Conservation (phyloP, 2,329 filamentous ascomycete species). For the Nemania sp. region DNA sequence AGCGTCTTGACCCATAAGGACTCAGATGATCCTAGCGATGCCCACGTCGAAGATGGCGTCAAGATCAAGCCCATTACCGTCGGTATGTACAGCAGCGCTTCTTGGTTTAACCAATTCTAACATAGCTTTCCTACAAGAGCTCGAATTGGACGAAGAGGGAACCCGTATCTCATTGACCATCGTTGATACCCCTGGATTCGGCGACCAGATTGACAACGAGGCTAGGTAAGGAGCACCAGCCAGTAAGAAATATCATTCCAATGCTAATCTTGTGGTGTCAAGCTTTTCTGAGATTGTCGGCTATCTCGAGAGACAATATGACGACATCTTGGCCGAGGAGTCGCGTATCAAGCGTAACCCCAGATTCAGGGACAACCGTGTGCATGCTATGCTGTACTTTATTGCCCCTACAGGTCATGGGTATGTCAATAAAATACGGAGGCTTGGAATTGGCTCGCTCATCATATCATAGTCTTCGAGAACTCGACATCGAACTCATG, state of each 20-base stretch:
- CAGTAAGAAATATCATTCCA: not conserved
- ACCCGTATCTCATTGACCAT: slow-evolving; percentile 98
- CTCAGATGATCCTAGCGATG: slow-evolving; percentile 83
- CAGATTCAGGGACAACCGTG: slow-evolving; percentile 97
- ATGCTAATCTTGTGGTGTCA: slow-evolving; percentile 7
- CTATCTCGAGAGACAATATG: slow-evolving; percentile 98
- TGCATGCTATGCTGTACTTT: slow-evolving; percentile 98
- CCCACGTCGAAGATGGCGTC: slow-evolving; percentile 93
- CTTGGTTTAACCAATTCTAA: slow-evolving; percentile 24
- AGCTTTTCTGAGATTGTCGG: slow-evolving; percentile 98
- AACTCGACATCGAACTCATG: slow-evolving; percentile 99
- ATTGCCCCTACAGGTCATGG: slow-evolving; percentile 97
- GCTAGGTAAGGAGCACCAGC: slow-evolving; percentile 66
- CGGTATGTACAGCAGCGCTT: slow-evolving; percentile 60
- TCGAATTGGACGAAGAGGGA: slow-evolving; percentile 96
- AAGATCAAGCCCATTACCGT: slow-evolving; percentile 99
- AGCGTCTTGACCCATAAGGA: slow-evolving; percentile 90
- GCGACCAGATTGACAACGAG: slow-evolving; percentile 99
- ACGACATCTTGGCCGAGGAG: slow-evolving; percentile 98
- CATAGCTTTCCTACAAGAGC: slow-evolving; percentile 58
- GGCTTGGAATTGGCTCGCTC: slow-evolving; percentile 16
- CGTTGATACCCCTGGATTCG: slow-evolving; percentile 97
- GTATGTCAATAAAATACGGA: slow-evolving; percentile 52
- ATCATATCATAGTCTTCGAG: slow-evolving; percentile 71
- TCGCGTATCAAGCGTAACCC: slow-evolving; percentile 99